Base-by-base conservation (phyloP, 169 alveolate genomes). In the Eimeria sp. region DNA sequence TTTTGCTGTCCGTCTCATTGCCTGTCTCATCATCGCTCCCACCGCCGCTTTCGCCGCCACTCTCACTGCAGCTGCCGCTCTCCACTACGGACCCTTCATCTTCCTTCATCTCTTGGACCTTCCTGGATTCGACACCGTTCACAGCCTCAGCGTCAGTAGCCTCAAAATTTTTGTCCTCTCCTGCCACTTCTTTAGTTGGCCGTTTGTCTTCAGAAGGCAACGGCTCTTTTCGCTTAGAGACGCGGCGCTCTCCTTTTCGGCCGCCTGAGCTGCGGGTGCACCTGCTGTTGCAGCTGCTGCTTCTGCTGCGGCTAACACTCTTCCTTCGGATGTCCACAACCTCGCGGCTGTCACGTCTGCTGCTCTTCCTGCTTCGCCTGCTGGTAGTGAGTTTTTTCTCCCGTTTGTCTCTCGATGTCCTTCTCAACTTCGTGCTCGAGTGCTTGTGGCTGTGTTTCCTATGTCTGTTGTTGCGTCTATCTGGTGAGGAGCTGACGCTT, bases 171-270 rank as follows among this genome's bases (percentile, higher is more conserved):
- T 75, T 34, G 7, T 20, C 61, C 61, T 84, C 70, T 22, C 22
- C 92, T 34, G 45, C 27, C 70, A 61, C 10, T 34, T 25, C 92
- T 70, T 25, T 47, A 34, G 83, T 4, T 61, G 78, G 34, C 10
- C 43, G 43, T 14, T 16, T 63, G 57, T 84, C 92, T 58, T 30
- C 72, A 34, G 27, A 22, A 57, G 91, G 73, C 67, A 34, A 10
- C 5, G 92, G 92, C 82, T 87, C 94, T 34, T 65, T 87, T 61
- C 94, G 57, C 63, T 87, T 87, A 6, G 63, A 75, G 70, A 83
- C 11, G 49, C 82, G 67, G 9, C 34, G 70, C 45, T 63, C 63
- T 9, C 27, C 61, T 63, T 61, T 87, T 57, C 67, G 51, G 49
- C 54, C 82, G 43, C 49, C 22, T 40, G 83, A 61, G 94, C 83